Evolutionary conservation across 1,284 basidiomycete species (phyloP), one percentile per base, ranked within the genome.

Genomic region (Microbotryum intermedium): DNA sequence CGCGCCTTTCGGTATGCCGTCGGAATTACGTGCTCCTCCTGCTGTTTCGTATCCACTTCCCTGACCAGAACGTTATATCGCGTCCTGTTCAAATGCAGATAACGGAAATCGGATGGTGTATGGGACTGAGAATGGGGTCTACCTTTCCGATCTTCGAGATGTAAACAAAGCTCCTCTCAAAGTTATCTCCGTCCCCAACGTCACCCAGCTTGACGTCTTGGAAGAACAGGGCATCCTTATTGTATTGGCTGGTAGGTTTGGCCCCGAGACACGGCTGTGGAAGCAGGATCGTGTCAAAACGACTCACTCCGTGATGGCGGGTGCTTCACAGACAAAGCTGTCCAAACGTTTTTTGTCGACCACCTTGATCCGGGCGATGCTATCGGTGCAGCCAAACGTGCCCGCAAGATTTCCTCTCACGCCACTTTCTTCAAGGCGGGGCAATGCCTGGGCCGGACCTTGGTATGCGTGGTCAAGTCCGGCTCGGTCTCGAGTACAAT

Each of bases 391-490:
- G 78, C 97, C 59, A 95, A 93, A 75, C 85, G 92, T 7, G 92
- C 91, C 9, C 93, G 97, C 74, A 84, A 92, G 59, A 93, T 98
- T 71, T 90, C 93, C 0, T 89, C 90, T 1, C 93, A 97, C 75
- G 97, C 93, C 1, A 88, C 89, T 6, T 98, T 98, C 78, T 98
- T 99, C 84, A 97, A 97, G 75, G 87, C 89, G 10, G 95, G 95
- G 0, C 82, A 87, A 52, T 98, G 94, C 74, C 80, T 98, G 26
- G 90, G 90, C 18, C 84, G 88, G 64, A 91, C 90, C n/a, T 81
- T 99, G 7, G 91, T 99, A 30, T 98, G 95, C 72, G 88, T 98
- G 49, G 94, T 98, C 74, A 99, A 98, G 77, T 89, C 90, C 6
- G 90, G 65, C 28, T 65, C 61, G 29, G 78, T 97, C 51, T 95